Conservation (phyloP, 2,329 filamentous ascomycete species). For the Hypoxylon sp. region DNA sequence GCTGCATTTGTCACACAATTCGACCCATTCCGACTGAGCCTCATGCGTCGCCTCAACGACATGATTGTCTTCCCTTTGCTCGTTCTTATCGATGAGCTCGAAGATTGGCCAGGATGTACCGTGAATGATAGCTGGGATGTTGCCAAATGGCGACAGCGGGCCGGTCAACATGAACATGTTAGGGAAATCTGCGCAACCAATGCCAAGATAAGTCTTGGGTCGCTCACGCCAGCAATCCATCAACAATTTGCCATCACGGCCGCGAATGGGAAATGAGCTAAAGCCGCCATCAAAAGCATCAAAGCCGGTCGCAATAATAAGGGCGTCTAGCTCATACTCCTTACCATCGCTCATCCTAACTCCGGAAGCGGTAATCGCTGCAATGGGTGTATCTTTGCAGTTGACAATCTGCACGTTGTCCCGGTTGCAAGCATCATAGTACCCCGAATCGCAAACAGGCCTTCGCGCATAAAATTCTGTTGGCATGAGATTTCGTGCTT, state of each 20-base stretch:
- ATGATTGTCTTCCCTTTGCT: no score
- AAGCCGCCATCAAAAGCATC: constrained; percentile 54
- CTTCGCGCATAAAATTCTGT: constrained; percentile 23
- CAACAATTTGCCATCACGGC: neutral
- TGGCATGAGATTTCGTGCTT: constrained; percentile 27
- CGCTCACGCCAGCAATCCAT: constrained; percentile 19
- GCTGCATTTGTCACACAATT: no score
- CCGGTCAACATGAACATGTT: constrained; percentile 44
- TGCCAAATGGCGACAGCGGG: constrained; percentile 42
- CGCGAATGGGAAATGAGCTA: constrained; percentile 16
- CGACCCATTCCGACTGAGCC: no score
- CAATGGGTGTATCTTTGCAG: constrained; percentile 22
- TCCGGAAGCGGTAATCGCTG: constrained; percentile 48
- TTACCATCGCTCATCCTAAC: constrained; percentile 58
- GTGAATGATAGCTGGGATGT: neutral
- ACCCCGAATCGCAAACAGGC: constrained; percentile 20
- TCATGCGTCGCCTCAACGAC: no score
- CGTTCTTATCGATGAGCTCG: no score
- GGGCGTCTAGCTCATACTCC: constrained; percentile 56
- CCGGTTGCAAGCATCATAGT: constrained; percentile 30
- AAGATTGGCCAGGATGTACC: no score
- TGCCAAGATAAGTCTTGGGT: constrained; percentile 38
- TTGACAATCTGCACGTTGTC: constrained; percentile 28
- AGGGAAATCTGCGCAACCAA: constrained; percentile 35
- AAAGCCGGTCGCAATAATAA: constrained; percentile 57